Percentiles rank a stretch among this genome's conserved stretches.
phyloP scores from a whole-genome alignment of 2,329 filamentous ascomycete genomes.

The Stromatinia cepivora region DNA sequence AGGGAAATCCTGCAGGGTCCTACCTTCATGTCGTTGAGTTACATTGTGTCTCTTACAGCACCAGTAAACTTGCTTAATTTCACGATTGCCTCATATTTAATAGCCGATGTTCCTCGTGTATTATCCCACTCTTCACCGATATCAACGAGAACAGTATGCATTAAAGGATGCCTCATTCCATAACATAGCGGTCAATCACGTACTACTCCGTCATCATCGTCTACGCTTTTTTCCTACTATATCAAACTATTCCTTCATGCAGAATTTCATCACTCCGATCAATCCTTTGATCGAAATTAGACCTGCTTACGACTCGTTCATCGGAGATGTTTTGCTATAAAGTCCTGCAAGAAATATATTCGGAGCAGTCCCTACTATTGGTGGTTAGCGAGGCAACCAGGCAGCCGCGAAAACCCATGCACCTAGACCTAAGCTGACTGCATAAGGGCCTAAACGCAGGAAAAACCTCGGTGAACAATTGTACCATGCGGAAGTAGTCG shows the following conservation, averaged over 20 bases:
- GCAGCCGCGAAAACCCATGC: neutral
- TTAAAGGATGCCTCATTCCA: neutral
- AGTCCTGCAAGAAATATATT: neutral
- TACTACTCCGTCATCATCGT: neutral
- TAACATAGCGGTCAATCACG: neutral
- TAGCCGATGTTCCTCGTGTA: neutral
- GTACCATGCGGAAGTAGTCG: neutral
- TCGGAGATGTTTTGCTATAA: neutral
- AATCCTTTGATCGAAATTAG: neutral
- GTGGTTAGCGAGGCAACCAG: neutral
- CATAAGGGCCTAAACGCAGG: neutral
- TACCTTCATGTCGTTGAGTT: neutral
- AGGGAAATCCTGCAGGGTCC: neutral
- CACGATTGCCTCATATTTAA: neutral
- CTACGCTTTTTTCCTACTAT: neutral
- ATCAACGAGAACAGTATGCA: neutral
- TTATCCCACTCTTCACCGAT: neutral
- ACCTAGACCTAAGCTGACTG: constrained; percentile 4
- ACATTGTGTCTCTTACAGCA: neutral
- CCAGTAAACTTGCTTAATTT: too few relatives aligned
- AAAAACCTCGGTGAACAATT: neutral
- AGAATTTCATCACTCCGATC: neutral
- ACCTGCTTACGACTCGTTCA: neutral
- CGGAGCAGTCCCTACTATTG: neutral
- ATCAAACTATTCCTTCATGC: neutral